Evolutionary conservation across 306 rosid genomes (phyloP).

Genomic region (Prunus mume): DNA sequence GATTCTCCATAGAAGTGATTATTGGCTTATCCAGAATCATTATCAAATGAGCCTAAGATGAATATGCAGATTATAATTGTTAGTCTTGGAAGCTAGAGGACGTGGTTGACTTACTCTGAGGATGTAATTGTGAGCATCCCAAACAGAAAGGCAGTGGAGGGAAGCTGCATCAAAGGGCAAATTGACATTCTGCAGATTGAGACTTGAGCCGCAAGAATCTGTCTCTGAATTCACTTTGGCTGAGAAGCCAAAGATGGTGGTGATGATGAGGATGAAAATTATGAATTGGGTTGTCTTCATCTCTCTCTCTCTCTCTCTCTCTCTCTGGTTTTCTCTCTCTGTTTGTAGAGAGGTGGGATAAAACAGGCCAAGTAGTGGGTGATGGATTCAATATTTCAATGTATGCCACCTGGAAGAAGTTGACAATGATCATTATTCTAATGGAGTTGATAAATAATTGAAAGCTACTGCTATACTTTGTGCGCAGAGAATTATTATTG

Average conservation of each 20-base stretch:
- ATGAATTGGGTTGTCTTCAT: constrained; percentile 28
- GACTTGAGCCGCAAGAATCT: constrained; percentile 55
- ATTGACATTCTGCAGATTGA: constrained; percentile 36
- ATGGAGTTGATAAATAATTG: background rate
- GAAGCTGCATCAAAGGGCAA: constrained; percentile 52
- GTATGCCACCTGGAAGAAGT: constrained; percentile 15
- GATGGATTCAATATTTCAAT: background rate
- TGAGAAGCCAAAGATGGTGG: constrained; percentile 40
- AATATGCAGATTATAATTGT: background rate
- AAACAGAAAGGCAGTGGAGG: constrained; percentile 55
- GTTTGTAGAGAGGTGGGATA: background rate
- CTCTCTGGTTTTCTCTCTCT: background rate
- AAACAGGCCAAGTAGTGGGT: constrained; percentile 20
- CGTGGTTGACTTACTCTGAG: constrained; percentile 62
- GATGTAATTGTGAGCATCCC: constrained; percentile 59
- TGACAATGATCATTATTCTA: constrained; percentile 14
- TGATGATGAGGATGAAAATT: constrained; percentile 24
- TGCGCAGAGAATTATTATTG: background rate
- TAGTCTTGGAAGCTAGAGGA: background rate
- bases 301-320: constrained; percentile 15
- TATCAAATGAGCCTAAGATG: too few species aligned
- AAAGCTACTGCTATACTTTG: background rate
- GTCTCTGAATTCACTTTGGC: constrained; percentile 33
- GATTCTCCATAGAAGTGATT: background rate
- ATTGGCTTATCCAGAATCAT: too few species aligned